Conservation (phyloP, 179 eudicot species). For the Corrigiola litoralis region DNA sequence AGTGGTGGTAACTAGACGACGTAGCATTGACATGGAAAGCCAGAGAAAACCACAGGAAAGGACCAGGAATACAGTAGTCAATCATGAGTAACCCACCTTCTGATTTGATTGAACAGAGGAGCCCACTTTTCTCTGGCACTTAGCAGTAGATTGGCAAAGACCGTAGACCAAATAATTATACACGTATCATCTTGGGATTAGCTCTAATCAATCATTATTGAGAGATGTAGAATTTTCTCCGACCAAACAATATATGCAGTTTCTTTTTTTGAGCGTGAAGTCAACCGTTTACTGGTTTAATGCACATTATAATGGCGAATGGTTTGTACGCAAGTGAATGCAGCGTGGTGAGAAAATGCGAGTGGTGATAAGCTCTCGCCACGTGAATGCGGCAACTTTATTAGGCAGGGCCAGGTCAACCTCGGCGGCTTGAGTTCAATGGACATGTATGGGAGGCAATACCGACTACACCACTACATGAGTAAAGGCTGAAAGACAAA, state of each 20-base stretch:
- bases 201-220: slow-evolving; percentile 3
- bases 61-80: slow-evolving; percentile 11
- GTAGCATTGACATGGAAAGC: not conserved
- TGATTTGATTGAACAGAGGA: not conserved
- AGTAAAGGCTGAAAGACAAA: slow-evolving; percentile 6
- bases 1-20: slow-evolving; percentile 10
- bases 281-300: too few relatives aligned
- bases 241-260: too few relatives aligned
- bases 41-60: not conserved
- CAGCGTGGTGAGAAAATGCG: not conserved
- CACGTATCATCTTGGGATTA: slow-evolving; percentile 15
- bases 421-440: slow-evolving; percentile 16
- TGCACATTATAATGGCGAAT: too few relatives aligned
- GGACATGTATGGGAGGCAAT: not conserved
- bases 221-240: not conserved
- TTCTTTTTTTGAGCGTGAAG: too few relatives aligned
- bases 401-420: slow-evolving; percentile 13
- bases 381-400: slow-evolving; percentile 13
- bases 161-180: not conserved
- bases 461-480: slow-evolving; percentile 1
- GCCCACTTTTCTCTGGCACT: not conserved
- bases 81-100: slow-evolving; percentile 11
- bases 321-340: too few relatives aligned
- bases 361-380: not conserved
- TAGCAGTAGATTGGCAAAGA: not conserved